Evolutionary conservation across 2,329 filamentous ascomycete genomes (phyloP).

Genomic region (Claviceps africana): DNA sequence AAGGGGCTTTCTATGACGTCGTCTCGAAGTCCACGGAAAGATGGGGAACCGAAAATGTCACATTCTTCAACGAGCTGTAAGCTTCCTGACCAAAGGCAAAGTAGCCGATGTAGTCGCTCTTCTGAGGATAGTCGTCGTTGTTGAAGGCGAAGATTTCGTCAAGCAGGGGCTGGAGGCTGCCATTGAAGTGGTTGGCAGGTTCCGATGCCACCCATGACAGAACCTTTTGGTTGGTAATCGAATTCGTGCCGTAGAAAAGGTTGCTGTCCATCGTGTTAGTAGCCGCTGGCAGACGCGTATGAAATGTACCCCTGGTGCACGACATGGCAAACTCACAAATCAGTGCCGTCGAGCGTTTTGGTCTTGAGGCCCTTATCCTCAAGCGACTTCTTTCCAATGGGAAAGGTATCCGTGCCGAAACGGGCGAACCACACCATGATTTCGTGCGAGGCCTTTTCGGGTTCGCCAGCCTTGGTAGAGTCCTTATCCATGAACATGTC

Average conservation of each 20-base stretch:
- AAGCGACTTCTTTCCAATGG: conserved; percentile 24
- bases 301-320: too few relatives aligned
- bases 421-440: conserved; percentile 44
- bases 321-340: conserved; percentile 23
- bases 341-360: conserved; percentile 26
- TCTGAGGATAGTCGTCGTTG: conserved; percentile 21
- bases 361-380: conserved; percentile 14
- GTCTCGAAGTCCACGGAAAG: conserved; percentile 3
- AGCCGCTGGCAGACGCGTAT: background rate
- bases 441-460: conserved; percentile 31
- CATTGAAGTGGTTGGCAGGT: conserved; percentile 26
- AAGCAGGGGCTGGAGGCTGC: conserved; percentile 32
- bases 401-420: conserved; percentile 31
- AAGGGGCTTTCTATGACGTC: background rate
- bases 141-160: conserved; percentile 22
- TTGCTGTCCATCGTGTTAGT: conserved; percentile 13
- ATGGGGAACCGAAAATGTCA: conserved; percentile 27
- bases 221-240: conserved; percentile 26
- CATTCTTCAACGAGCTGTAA: conserved; percentile 26
- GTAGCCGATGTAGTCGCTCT: conserved; percentile 34
- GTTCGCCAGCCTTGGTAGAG: conserved; percentile 24
- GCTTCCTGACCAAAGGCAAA: conserved; percentile 38
- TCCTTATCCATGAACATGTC: conserved; percentile 43
- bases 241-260: conserved; percentile 29
- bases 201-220: conserved; percentile 32